Evolutionary conservation across 331 rosid species (phyloP).

Genomic region (Erythrophleum ivorense): DNA sequence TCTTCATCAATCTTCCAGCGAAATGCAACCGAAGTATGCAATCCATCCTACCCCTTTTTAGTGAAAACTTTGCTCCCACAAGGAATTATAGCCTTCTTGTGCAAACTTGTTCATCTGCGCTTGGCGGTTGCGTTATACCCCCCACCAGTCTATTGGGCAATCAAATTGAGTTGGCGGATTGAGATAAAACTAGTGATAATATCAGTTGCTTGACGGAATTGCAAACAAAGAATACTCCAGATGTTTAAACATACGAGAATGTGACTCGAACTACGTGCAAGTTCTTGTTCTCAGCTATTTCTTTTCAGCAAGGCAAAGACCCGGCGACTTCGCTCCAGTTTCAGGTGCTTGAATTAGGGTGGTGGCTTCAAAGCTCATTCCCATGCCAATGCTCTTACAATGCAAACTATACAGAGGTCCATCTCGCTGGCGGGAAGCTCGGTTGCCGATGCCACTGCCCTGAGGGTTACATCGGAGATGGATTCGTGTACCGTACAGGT

Average conservation of each 20-base stretch:
- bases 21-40: conserved; percentile 44
- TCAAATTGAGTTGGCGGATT: background rate
- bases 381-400: conserved; percentile 41
- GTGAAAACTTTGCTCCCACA: conserved; percentile 50
- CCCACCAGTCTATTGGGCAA: conserved; percentile 27
- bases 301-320: conserved; percentile 26
- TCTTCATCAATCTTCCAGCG: conserved; percentile 54
- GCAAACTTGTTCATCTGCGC: conserved; percentile 36
- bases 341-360: conserved; percentile 67
- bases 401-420: conserved; percentile 3
- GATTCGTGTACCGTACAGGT: conserved; percentile 48
- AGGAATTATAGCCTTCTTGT: conserved; percentile 59
- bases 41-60: conserved; percentile 42
- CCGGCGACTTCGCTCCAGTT: conserved; percentile 45
- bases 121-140: conserved; percentile 44
- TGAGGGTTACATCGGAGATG: conserved; percentile 72
- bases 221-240: background rate
- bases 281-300: conserved; percentile 53
- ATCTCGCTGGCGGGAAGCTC: accelerated
- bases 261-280: conserved; percentile 14
- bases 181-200: conserved; percentile 25
- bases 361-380: conserved; percentile 68
- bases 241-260: background rate
- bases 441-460: conserved; percentile 71
- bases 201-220: conserved; percentile 51